Evolutionary conservation across 225 moss, liverwort and hornwort species (phyloP), one percentile per base, ranked within the genome.

Genomic region (Rhytidiadelphus loreus): DNA sequence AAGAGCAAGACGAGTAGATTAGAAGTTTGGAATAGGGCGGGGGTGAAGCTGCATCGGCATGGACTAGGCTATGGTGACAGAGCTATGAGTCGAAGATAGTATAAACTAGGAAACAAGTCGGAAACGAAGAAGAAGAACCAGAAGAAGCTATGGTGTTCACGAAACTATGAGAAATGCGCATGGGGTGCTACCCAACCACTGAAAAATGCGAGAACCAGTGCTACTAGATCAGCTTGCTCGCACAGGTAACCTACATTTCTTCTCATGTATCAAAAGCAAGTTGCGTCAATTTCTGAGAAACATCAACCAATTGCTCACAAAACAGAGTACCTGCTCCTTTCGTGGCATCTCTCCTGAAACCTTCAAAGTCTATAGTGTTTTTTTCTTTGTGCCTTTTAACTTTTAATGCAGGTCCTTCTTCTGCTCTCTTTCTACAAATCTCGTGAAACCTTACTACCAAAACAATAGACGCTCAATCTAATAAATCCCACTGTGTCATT

Each of bases 141-240:
- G 57, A 26, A 59, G 83, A 53, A 69, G 70, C 41, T 48, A 33
- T 85, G 79, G 46, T 21, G 46, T 46, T 82, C 59, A 83, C 85
- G 86, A 72, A 24, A 85, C 22, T 52, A 32, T 90, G 92, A 90
- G 84, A 43, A n/a, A 37, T 10, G 43, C 44, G 23, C n/a, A 11
- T 16, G 64, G 61, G 65, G 62, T 44, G 72, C 37, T 80, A 37
- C 63, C 24, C 43, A 53, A 70, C 48, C 39, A 14, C 29, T 74
- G 53, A 83, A 85, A 87, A 87, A 86, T 93, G 93, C 85, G 89
- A 62, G 90, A 82, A 35, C 85, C 90, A 30, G 90, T 90, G 89
- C 22, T 92, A 72, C 46, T 87, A 65, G 74, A 83, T 22, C 69
- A 46, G 21, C 88, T 12, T 81, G 85, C 85, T 64, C 81, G 59